Evolutionary conservation across 148 eudicot species (phyloP).

Genomic region (Gaultheria prostrata): DNA sequence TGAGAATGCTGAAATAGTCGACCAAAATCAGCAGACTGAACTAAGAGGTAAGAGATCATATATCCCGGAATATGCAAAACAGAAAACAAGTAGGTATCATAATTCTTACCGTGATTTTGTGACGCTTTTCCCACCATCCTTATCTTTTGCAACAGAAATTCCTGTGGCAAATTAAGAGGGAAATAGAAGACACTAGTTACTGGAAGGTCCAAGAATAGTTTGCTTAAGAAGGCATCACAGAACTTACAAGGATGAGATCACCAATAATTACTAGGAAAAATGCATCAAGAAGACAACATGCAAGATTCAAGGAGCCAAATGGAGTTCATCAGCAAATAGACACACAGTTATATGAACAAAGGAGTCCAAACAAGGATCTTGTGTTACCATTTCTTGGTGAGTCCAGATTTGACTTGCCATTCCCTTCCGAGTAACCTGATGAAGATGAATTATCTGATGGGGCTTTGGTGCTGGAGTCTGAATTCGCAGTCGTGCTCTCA

Average conservation of each 20-base stretch:
- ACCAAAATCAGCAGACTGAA: constrained; percentile 3
- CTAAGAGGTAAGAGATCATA: neutral
- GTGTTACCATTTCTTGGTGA: constrained; percentile 38
- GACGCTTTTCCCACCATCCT: constrained; percentile 20
- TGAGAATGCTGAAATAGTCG: neutral
- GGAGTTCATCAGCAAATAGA: constrained; percentile 12
- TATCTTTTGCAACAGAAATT: constrained; percentile 23
- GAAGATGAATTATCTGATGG: constrained; percentile 50
- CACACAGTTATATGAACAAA: neutral
- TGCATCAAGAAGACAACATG: neutral
- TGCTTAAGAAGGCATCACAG: neutral
- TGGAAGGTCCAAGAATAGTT: constrained; percentile 11
- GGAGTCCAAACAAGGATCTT: neutral
- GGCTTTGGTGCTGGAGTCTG: constrained; percentile 45
- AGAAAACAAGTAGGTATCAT: neutral
- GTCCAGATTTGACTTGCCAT: constrained; percentile 32
- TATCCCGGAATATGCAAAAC: neutral
- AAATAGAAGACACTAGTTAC: neutral
- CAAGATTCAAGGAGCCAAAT: neutral
- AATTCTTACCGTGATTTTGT: constrained; percentile 40
- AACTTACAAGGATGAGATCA: neutral
- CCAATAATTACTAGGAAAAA: neutral
- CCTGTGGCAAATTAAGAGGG: constrained; percentile 35
- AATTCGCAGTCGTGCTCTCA: constrained; percentile 27
- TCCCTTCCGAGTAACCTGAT: constrained; percentile 51